These are phyloP conservation scores for Lodderomyces jiufengensis DNA, from an alignment of 1,139 yeast genomes.

Conservation along the genomic window DNA sequence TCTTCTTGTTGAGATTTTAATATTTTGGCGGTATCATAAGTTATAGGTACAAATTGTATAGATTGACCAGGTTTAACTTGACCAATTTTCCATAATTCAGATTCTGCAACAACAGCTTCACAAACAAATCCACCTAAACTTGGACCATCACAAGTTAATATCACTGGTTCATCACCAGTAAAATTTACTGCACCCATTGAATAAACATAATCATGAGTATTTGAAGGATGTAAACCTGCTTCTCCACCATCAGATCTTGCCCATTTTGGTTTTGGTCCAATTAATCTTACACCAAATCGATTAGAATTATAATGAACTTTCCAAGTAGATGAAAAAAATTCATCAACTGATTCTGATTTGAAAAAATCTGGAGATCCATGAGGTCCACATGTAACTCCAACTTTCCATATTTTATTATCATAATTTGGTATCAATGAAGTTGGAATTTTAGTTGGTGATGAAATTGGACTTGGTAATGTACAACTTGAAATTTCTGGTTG, in stretches of 20 bases:
- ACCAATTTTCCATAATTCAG: constrained; percentile 98
- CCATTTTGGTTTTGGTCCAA: constrained; percentile 97
- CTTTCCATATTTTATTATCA: constrained; percentile 64
- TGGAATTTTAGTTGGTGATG: constrained; percentile 60
- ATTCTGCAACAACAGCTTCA: constrained; percentile 90
- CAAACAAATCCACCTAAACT: constrained; percentile 97
- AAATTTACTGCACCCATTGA: constrained; percentile 95
- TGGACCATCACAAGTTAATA: constrained; percentile 95
- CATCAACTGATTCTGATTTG: constrained; percentile 66
- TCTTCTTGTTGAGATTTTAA: constrained; percentile 60
- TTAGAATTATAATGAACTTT: constrained; percentile 95
- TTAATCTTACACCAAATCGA: constrained; percentile 89
- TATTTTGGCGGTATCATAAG: constrained; percentile 62
- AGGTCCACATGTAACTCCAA: constrained; percentile 95
- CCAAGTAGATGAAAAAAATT: constrained; percentile 78
- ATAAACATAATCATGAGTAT: constrained; percentile 95
- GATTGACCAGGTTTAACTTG: constrained; percentile 93
- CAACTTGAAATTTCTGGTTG: constrained; percentile 69
- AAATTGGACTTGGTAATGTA: constrained; percentile 66
- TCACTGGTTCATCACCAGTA: constrained; percentile 98
- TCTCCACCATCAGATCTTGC: constrained; percentile 97
- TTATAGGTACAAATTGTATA: constrained; percentile 75
- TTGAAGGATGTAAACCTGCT: constrained; percentile 96
- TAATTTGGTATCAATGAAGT: constrained; percentile 56
- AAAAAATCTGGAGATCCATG: constrained; percentile 97